Evolutionary conservation across 441 rosid species (phyloP).

Genomic region (Pelargonium myrrhifolium): DNA sequence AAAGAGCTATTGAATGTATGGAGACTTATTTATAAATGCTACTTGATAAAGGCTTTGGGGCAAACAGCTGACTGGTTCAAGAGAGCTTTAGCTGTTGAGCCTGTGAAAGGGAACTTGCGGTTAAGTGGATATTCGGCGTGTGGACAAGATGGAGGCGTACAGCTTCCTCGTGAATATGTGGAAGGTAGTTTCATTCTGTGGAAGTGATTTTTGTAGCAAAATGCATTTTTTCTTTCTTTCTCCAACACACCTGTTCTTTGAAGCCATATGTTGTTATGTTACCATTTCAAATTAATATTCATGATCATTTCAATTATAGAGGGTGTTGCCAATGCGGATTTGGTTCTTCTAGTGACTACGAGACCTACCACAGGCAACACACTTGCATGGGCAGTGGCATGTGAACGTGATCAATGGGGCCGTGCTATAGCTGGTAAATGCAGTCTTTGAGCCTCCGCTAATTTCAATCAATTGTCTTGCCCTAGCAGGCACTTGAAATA

Average conservation of each 20-base stretch:
- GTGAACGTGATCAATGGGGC: conserved; percentile 99
- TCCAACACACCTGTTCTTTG: not conserved
- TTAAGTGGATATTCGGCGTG: conserved; percentile 99
- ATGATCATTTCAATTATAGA: conserved; percentile 34
- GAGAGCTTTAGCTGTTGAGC: conserved; percentile 92
- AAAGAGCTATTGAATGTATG: conserved; percentile 9
- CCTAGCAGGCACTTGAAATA: conserved; percentile 8
- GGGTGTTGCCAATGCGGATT: conserved; percentile 85
- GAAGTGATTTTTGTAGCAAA: conserved; percentile 11
- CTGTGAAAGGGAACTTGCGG: conserved; percentile 91
- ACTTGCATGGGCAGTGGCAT: conserved; percentile 99
- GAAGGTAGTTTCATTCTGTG: conserved; percentile 52
- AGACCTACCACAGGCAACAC: conserved; percentile 99
- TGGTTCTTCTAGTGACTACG: conserved; percentile 91
- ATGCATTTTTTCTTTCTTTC: conserved; percentile 7
- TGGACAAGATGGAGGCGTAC: conserved; percentile 99
- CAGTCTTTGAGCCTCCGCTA: conserved; percentile 5
- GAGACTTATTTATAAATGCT: conserved; percentile 22
- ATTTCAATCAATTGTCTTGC: not conserved
- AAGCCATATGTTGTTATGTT: conserved; percentile 3
- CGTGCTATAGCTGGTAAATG: conserved; percentile 90
- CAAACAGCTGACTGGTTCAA: conserved; percentile 95
- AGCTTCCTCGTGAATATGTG: conserved; percentile 84
- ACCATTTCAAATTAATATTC: conserved; percentile 4
- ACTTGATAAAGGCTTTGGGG: conserved; percentile 69